phyloP scores from a whole-genome alignment of 1,284 basidiomycete species.

The Fomitopsis schrenkii region DNA sequence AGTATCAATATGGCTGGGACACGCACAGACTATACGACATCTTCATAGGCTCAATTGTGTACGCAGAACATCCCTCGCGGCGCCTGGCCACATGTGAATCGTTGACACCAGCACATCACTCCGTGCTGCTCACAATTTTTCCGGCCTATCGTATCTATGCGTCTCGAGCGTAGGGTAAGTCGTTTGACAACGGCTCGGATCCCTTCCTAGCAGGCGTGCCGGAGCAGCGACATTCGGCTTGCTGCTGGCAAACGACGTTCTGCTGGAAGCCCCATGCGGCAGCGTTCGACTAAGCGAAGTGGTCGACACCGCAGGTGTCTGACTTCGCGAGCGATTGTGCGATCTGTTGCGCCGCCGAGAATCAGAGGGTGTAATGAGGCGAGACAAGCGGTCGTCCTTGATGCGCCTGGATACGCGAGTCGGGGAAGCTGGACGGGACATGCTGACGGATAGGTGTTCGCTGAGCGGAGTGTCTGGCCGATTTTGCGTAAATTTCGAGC shows the following conservation, averaged over 20 bases:
- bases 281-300: not conserved
- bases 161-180: slow-evolving; percentile 12
- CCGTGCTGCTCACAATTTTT: slow-evolving; percentile 7
- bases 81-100: not conserved
- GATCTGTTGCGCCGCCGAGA: slow-evolving; percentile 12
- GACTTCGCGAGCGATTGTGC: slow-evolving; percentile 1
- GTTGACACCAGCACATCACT: not conserved
- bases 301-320: not conserved
- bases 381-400: slow-evolving; percentile 12
- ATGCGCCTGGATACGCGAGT: slow-evolving; percentile 1
- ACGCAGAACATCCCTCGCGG: not conserved
- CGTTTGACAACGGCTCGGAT: not conserved
- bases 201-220: not conserved
- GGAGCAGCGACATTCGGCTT: slow-evolving; percentile 9
- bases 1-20: too few species aligned
- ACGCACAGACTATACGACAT: slow-evolving; percentile 12
- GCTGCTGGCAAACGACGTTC: not conserved
- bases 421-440: slow-evolving; percentile 11
- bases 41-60: slow-evolving; percentile 11
- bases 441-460: slow-evolving; percentile 8
- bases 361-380: slow-evolving; percentile 7
- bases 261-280: not conserved
- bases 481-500: not conserved
- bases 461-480: not conserved
- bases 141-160: slow-evolving; percentile 15